Evolutionary conservation across 108 stramenopile species (phyloP), one percentile per base, ranked within the genome.

Genomic region (Conticribra guillardii): DNA sequence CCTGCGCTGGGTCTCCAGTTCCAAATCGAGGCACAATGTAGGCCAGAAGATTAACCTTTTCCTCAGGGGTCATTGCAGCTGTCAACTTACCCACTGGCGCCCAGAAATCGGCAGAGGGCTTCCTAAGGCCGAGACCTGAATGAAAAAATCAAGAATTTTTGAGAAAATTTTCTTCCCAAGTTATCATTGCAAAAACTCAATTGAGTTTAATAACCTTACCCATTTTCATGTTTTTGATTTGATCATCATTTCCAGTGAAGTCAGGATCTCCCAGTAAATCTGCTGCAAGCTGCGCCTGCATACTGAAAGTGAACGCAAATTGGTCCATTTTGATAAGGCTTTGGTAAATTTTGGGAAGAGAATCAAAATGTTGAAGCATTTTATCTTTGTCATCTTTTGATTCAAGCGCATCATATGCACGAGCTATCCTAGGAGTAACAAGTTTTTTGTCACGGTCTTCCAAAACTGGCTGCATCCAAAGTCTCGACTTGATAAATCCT

Each of bases 271-370:
- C 63, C 24, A 92, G 64, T 22, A 97, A 67, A 60, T 18, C 83
- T 97, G 8, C 87, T 93, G 91, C 94, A 97, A 74, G 91, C 96
- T 11, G 92, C 93, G 60, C 79, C 95, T 27, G 96, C 96, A 41
- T 41, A 11, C 37, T 41, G 37, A 41, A 41, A 41, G 37, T 41
- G 11, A 41, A 41, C 11, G 37, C 37, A 41, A 41, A 41, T 41
- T 41, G 37, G 37, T 41, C 37, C 37, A 41, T 41, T 11, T 11
- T 41, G 11, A 41, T 41, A 11, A 41, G 37, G 11, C 79, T 74
- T 67, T 85, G 89, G 63, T 97, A 97, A 51, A 97, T 71, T 44
- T 59, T 82, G 21, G 93, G 92, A 1, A 97, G 86, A 21, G 73
- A 58, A 30, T 83, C 76, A 34, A 93, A 71, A 53, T 94, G 69